Percentiles rank a stretch among this genome's conserved stretches.
Conservation (phyloP, 176 grass and related monocot genomes). For the Oryza brachyantha region DNA sequence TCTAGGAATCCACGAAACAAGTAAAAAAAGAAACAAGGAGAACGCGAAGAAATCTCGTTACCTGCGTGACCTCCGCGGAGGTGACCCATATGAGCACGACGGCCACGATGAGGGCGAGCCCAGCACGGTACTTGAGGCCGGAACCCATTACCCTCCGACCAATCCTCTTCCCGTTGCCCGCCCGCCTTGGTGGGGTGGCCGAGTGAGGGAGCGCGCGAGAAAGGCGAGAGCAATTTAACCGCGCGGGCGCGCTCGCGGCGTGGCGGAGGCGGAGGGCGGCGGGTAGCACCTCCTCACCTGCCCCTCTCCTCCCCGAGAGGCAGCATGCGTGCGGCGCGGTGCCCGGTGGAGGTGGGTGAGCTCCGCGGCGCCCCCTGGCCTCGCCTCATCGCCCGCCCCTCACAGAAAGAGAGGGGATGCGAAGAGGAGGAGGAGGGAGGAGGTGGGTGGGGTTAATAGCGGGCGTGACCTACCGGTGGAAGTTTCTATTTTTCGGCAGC, state of each 20-base stretch:
- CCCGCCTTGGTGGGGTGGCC: not conserved
- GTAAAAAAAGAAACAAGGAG: not conserved
- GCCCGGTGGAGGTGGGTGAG: constrained; percentile 16
- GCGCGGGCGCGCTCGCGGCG: not conserved
- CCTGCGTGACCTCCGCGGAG: constrained; percentile 99
- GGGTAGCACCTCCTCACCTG: not conserved
- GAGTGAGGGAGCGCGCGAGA: not conserved
- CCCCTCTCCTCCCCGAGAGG: not conserved
- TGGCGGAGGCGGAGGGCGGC: too few relatives aligned
- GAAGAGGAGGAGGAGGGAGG: not conserved
- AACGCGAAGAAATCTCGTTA: not conserved
- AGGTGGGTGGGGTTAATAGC: constrained; percentile 27
- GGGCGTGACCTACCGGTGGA: constrained; percentile 35
- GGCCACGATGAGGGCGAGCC: constrained; percentile 68
- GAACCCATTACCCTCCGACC: constrained; percentile 36
- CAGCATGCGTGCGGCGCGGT: constrained; percentile 33
- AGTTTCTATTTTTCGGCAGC: constrained; percentile 34
- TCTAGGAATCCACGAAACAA: not conserved
- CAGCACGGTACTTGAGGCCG: constrained; percentile 60
- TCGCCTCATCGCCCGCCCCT: constrained; percentile 31
- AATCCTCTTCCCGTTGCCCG: too few relatives aligned
- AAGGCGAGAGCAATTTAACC: constrained; percentile 38
- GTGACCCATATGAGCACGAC: constrained; percentile 96
- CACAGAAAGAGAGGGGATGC: constrained; percentile 45
- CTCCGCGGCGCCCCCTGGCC: not conserved